phyloP scores from a whole-genome alignment of 1,139 yeast species.

The Suhomyces chickasaworum region DNA sequence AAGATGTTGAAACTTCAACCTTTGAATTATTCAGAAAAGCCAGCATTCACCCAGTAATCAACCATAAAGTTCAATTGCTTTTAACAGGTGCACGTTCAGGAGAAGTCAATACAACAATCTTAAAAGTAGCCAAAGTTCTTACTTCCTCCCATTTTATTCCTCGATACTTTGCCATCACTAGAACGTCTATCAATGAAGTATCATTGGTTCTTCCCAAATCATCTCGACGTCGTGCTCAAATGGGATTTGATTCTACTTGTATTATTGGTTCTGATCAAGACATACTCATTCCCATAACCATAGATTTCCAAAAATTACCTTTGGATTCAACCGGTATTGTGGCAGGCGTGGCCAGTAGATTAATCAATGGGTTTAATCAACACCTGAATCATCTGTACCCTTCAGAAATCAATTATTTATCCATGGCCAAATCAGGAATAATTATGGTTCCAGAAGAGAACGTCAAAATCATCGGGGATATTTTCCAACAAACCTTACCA shows the following conservation, averaged over 20 bases:
- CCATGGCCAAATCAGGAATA: slow-evolving; percentile 63
- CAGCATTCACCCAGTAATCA: slow-evolving; percentile 48
- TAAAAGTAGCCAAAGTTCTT: slow-evolving; percentile 36
- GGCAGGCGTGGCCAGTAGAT: slow-evolving; percentile 60
- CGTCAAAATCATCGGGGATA: slow-evolving; percentile 23
- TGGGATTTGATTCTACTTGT: slow-evolving; percentile 46
- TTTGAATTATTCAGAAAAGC: slow-evolving; percentile 44
- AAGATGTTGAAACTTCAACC: slow-evolving; percentile 33
- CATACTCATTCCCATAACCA: slow-evolving; percentile 55
- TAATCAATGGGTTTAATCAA: slow-evolving; percentile 37
- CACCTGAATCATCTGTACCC: slow-evolving; percentile 24
- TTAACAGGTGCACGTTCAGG: slow-evolving; percentile 66
- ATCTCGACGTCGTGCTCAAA: slow-evolving; percentile 30
- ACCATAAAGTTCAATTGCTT: slow-evolving; percentile 43
- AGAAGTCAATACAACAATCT: slow-evolving; percentile 42
- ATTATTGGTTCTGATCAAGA: slow-evolving; percentile 63
- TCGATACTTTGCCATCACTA: slow-evolving; percentile 59
- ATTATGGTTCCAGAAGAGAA: slow-evolving; percentile 62
- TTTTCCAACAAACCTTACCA: slow-evolving; percentile 1
- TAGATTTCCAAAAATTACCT: slow-evolving; percentile 59
- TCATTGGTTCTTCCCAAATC: slow-evolving; percentile 57
- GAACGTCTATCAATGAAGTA: slow-evolving; percentile 54
- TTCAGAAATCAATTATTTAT: slow-evolving; percentile 60
- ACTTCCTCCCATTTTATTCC: slow-evolving; percentile 38
- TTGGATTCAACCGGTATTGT: slow-evolving; percentile 68